Conservation (phyloP, 2,329 filamentous ascomycete species). For the Colletotrichum karsti region DNA sequence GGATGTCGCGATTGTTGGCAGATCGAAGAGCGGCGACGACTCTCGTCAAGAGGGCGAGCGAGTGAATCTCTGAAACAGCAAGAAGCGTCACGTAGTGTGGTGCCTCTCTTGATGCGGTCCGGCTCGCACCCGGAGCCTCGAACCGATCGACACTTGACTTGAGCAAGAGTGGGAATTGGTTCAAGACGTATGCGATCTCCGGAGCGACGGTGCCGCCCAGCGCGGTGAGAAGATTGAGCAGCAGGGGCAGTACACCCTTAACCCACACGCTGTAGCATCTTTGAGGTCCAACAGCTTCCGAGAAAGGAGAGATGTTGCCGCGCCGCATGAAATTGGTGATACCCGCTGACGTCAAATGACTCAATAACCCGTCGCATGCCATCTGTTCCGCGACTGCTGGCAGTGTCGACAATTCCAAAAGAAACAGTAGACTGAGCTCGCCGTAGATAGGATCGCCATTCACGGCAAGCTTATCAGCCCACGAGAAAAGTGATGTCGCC, state of each 20-base stretch:
- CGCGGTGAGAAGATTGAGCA: conserved; percentile 85
- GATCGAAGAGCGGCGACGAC: conserved; percentile 74
- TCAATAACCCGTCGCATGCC: conserved; percentile 85
- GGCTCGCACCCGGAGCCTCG: conserved; percentile 65
- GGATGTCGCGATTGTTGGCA: conserved; percentile 76
- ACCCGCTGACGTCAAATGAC: conserved; percentile 81
- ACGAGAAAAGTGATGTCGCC: conserved; percentile 89
- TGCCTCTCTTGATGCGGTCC: conserved; percentile 57
- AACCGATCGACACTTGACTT: conserved; percentile 76
- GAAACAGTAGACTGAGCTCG: conserved; percentile 87
- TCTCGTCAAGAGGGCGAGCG: conserved; percentile 77
- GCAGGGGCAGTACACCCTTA: conserved; percentile 85
- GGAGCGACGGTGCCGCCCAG: conserved; percentile 84
- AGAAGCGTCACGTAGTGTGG: conserved; percentile 76
- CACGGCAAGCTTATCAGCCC: conserved; percentile 84
- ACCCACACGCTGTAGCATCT: conserved; percentile 92
- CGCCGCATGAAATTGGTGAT: conserved; percentile 81
- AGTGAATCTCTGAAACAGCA: conserved; percentile 80
- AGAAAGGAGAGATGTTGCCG: conserved; percentile 78
- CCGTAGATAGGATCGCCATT: conserved; percentile 90
- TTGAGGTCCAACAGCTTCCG: conserved; percentile 71
- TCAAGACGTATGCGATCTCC: conserved; percentile 87
- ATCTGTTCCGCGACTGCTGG: conserved; percentile 87
- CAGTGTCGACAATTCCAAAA: conserved; percentile 86
- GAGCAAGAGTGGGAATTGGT: conserved; percentile 86